Base-by-base conservation (phyloP, 495 filamentous ascomycete genomes). In the Neurospora intermedia region DNA sequence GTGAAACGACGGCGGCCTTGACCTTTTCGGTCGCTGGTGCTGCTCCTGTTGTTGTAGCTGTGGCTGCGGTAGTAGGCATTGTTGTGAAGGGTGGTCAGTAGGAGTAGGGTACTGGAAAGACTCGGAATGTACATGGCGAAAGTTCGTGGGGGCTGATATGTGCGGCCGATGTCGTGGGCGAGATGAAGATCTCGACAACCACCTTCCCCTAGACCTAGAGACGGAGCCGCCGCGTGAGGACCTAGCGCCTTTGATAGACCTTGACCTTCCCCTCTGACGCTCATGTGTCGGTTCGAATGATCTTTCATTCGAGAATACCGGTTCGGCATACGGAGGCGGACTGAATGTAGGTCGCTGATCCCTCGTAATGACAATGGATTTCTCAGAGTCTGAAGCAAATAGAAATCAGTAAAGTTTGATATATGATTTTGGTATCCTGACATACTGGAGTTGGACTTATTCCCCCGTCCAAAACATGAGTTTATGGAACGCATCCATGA, bases 1-100 rank as follows among this genome's bases (percentile, higher is more conserved):
- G 43, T 87, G 86, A 80, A 93, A 93, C 18, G 85, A 80, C 31
- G 79, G 75, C 46, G 81, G 81, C 48, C 79, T 73, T 69, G 15
- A 69, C 66, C 54, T 73, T 35, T 69, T 75, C 59, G 69, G 75
- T 6, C 31, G 74, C 38, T 43, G 73, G 71, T 69, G 74, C 62
- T 46, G 71, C 31, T 62, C 54, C 54, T 62, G 62, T 69, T 54
- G 77, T 45, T 72, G 75, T 6, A 23, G 74, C 38, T 46, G 71
- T 39, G 48, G 20, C 13, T 62, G 54, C 15, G 15, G 27, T 66
- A 66, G 27, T 8, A 66, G 71, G 35, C 75, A 75, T 69, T 73
- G 48, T 72, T 76, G 77, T n/a, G 74, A 54, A 43, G n/a, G 73
- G 35, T 66, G 69, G 13, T 70, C 48, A 11, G 74, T 72, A 18